Percentiles rank a stretch among this genome's conserved stretches.
Evolutionary conservation across 176 grass and related monocot genomes (phyloP).

Genomic region (Oryza officinalis): DNA sequence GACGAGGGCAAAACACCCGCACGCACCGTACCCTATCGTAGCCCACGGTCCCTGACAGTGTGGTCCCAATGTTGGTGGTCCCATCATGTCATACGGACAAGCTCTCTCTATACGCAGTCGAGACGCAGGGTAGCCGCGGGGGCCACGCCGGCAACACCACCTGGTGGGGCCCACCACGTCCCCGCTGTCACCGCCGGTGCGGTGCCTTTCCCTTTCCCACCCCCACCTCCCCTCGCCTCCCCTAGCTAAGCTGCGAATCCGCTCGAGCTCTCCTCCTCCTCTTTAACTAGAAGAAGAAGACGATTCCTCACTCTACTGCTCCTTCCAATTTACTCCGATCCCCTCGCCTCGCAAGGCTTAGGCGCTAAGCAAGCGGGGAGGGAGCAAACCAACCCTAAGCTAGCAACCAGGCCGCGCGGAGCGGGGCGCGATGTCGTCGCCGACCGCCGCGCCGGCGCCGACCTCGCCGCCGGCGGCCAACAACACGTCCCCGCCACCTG

Average conservation of each 20-base stretch:
- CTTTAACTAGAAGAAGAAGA: background rate
- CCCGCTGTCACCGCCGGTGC: slow-evolving; percentile 36
- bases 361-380: slow-evolving; percentile 26
- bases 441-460: slow-evolving; percentile 51
- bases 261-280: no score
- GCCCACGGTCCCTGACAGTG: background rate
- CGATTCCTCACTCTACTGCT: background rate
- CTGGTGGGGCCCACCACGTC: background rate
- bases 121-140: background rate
- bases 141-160: background rate
- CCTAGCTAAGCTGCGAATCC: no score
- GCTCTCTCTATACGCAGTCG: background rate
- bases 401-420: background rate
- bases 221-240: background rate
- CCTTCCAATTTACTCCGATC: background rate
- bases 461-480: slow-evolving; percentile 5
- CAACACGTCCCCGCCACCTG: background rate
- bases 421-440: slow-evolving; percentile 46
- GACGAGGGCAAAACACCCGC: background rate
- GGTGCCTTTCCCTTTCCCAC: slow-evolving; percentile 10
- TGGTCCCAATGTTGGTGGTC: no score
- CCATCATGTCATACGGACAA: background rate
- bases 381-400: background rate
- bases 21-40: no score
- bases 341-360: slow-evolving; percentile 28